phyloP scores from a whole-genome alignment of 768 basidiomycete genomes.

The Termitomyces sp. region DNA sequence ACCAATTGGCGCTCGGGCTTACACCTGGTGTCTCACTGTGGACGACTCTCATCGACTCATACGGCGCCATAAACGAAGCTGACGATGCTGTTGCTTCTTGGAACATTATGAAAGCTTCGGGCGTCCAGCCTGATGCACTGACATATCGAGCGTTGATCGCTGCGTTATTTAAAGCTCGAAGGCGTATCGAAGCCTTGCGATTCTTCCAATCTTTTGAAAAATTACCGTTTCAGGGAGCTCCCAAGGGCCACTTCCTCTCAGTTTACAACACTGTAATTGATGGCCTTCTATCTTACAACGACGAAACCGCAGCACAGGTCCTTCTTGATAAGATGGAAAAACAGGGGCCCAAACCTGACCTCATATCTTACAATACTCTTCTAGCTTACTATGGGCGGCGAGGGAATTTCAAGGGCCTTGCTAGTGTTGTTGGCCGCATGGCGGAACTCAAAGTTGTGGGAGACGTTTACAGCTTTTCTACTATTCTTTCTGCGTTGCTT shows the following conservation, averaged over 20 bases:
- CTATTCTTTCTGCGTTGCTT: constrained; percentile 73
- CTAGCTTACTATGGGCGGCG: constrained; percentile 61
- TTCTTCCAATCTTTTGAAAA: constrained; percentile 48
- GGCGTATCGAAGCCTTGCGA: constrained; percentile 43
- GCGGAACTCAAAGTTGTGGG: constrained; percentile 48
- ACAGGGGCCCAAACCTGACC: constrained; percentile 58
- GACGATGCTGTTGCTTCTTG: constrained; percentile 56
- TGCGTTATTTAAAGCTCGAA: constrained; percentile 48
- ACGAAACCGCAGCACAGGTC: constrained; percentile 31
- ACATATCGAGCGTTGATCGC: constrained; percentile 69
- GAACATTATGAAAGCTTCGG: constrained; percentile 54
- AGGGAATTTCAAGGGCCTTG: constrained; percentile 58
- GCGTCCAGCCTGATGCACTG: constrained; percentile 52
- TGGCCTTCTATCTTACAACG: constrained; percentile 49
- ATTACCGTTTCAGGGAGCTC: constrained; percentile 18
- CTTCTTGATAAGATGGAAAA: constrained; percentile 40
- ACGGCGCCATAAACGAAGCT: constrained; percentile 43
- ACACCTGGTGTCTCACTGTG: constrained; percentile 55
- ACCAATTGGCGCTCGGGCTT: constrained; percentile 46
- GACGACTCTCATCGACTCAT: constrained; percentile 67
- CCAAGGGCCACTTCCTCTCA: constrained; percentile 24
- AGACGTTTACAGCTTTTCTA: constrained; percentile 85
- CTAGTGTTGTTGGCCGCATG: constrained; percentile 54
- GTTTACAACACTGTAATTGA: constrained; percentile 77
- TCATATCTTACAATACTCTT: constrained; percentile 79